Percentiles rank a stretch among this genome's conserved stretches.
Evolutionary conservation across 306 rosid species (phyloP).

Genomic region (Pachyrhizus erosus): DNA sequence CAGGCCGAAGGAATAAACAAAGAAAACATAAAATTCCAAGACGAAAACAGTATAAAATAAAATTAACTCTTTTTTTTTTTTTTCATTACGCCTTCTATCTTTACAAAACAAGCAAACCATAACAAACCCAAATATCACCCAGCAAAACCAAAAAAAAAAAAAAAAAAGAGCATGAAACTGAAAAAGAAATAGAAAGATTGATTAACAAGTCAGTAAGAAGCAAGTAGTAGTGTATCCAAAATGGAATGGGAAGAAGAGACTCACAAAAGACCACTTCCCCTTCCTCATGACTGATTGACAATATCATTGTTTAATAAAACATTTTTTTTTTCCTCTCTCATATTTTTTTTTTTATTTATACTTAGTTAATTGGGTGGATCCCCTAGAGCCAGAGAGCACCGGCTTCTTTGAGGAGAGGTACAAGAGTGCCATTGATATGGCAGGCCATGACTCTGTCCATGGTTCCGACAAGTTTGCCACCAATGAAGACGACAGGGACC

Average conservation of each 20-base stretch:
- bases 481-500: constrained; percentile 87
- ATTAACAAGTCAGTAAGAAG: constrained; percentile 43
- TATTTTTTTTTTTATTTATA: neutral
- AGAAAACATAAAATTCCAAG: neutral
- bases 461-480: constrained; percentile 85
- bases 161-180: neutral
- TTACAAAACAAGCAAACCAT: constrained; percentile 51
- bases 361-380: neutral
- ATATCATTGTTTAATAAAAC: neutral
- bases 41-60: constrained; percentile 6
- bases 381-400: constrained; percentile 87
- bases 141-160: neutral
- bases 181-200: neutral
- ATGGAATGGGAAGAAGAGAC: constrained; percentile 41
- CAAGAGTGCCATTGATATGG: constrained; percentile 86
- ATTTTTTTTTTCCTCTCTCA: neutral
- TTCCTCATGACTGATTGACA: neutral
- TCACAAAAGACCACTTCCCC: constrained; percentile 30
- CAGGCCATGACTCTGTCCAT: constrained; percentile 96
- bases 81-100: constrained; percentile 35
- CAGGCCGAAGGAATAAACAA: neutral
- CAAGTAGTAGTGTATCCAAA: constrained; percentile 29
- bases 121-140: constrained; percentile 41
- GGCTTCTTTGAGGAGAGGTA: constrained; percentile 96
- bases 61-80: constrained; percentile 25